A percentile compares a stretch with the other conserved stretches of the same genome.
These are phyloP conservation scores for Hortaea sp. DNA, from an alignment of 2,329 filamentous ascomycete species.

Conservation along the genomic window DNA sequence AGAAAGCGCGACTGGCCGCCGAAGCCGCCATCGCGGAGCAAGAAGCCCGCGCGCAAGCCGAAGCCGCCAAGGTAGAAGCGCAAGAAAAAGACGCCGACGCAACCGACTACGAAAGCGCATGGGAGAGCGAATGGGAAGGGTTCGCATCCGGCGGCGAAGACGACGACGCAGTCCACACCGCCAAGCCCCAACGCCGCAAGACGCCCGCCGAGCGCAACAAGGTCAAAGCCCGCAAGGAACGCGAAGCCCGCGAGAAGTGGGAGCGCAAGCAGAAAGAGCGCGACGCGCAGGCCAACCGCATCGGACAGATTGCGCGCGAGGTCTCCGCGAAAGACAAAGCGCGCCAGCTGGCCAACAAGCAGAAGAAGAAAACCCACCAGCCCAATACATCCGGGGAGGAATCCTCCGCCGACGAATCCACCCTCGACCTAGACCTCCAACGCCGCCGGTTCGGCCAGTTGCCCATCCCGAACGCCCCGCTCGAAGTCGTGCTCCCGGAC, in stretches of 20 bases:
- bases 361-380: background rate
- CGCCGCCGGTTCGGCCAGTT: slow-evolving; percentile 64
- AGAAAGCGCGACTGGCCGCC: slow-evolving; percentile 61
- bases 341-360: slow-evolving; percentile 4
- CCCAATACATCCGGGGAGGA: slow-evolving; percentile 2
- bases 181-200: slow-evolving; percentile 73
- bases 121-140: slow-evolving; percentile 73
- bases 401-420: background rate
- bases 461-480: slow-evolving; percentile 57
- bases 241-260: slow-evolving; percentile 66
- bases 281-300: slow-evolving; percentile 59
- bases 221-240: slow-evolving; percentile 78
- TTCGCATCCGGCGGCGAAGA: slow-evolving; percentile 34
- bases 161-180: slow-evolving; percentile 49
- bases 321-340: slow-evolving; percentile 49
- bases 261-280: slow-evolving; percentile 65
- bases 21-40: slow-evolving; percentile 58
- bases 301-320: slow-evolving; percentile 60
- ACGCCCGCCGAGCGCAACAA: slow-evolving; percentile 79
- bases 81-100: slow-evolving; percentile 62
- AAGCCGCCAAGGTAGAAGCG: slow-evolving; percentile 64
- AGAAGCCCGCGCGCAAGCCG: slow-evolving; percentile 60
- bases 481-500: slow-evolving; percentile 41
- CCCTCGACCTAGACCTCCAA: slow-evolving; percentile 30
- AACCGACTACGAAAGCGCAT: slow-evolving; percentile 59